phyloP scores from a whole-genome alignment of 83 land plant species.

The Picea abies region DNA sequence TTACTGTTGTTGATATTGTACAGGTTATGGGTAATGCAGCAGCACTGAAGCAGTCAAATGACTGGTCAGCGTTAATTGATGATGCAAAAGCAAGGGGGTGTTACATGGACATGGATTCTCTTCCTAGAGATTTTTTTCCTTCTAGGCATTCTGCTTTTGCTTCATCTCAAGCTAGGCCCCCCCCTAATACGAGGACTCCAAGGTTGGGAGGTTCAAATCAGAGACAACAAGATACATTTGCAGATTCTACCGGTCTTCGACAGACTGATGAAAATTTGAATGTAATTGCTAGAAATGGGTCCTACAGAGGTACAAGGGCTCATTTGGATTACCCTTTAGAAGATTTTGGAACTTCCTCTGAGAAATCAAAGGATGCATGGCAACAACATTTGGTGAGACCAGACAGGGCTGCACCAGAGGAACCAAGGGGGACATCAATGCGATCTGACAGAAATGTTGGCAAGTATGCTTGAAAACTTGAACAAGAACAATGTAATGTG shows the following conservation, averaged over 20 bases:
- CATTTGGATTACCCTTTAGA: slow-evolving; percentile 26
- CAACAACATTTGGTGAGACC: slow-evolving; percentile 15
- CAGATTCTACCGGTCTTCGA: slow-evolving; percentile 33
- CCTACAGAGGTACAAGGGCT: slow-evolving; percentile 31
- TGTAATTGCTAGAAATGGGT: slow-evolving; percentile 43
- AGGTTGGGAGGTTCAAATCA: slow-evolving; percentile 41
- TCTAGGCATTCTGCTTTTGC: slow-evolving; percentile 24
- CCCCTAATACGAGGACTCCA: slow-evolving; percentile 31
- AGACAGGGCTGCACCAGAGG: slow-evolving; percentile 6
- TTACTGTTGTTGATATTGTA: background rate
- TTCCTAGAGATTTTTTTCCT: slow-evolving; percentile 49
- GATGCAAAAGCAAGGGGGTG: slow-evolving; percentile 90
- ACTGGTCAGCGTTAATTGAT: slow-evolving; percentile 90
- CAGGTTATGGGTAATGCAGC: slow-evolving; percentile 98
- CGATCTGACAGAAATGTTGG: slow-evolving; percentile 7
- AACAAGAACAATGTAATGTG: background rate
- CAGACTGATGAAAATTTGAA: slow-evolving; percentile 47
- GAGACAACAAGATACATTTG: slow-evolving; percentile 31
- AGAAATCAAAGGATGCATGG: slow-evolving; percentile 40
- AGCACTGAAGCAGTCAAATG: slow-evolving; percentile 84
- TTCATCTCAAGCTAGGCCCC: slow-evolving; percentile 16
- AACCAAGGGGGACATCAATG: background rate
- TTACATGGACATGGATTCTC: slow-evolving; percentile 69
- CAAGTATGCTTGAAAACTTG: slow-evolving; percentile 9
- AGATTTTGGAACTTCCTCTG: slow-evolving; percentile 25